phyloP scores from a whole-genome alignment of 2,329 filamentous ascomycete genomes.

The Westerdykella ornata region DNA sequence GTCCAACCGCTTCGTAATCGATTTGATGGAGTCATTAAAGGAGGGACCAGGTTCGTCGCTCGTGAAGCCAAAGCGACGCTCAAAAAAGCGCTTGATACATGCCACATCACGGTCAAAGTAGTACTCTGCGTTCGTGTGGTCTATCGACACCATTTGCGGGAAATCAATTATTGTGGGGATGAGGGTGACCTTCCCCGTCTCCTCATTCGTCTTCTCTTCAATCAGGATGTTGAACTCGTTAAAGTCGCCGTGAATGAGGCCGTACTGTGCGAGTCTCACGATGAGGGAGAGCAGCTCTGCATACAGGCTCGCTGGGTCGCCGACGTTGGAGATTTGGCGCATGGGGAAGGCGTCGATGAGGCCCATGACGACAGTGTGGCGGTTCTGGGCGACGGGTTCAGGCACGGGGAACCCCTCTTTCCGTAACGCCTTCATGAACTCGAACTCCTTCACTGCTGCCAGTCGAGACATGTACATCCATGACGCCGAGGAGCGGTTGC shows the following conservation, averaged over 20 bases:
- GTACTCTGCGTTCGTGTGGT: constrained; percentile 88
- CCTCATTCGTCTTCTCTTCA: constrained; percentile 56
- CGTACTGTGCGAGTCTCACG: constrained; percentile 72
- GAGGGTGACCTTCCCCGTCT: constrained; percentile 44
- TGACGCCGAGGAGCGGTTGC: constrained; percentile 69
- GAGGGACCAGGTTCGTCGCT: constrained; percentile 76
- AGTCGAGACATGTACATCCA: constrained; percentile 98
- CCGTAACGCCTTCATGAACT: constrained; percentile 82
- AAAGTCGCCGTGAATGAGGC: constrained; percentile 94
- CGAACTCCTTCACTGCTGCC: constrained; percentile 87
- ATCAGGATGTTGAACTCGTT: constrained; percentile 99
- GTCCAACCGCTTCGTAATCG: constrained; percentile 66
- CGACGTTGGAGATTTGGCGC: constrained; percentile 76
- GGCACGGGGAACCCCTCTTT: constrained; percentile 87
- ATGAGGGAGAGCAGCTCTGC: constrained; percentile 86
- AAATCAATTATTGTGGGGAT: constrained; percentile 92
- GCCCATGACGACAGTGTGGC: constrained; percentile 95
- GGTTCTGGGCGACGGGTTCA: constrained; percentile 76
- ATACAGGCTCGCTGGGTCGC: constrained; percentile 79
- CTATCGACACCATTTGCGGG: constrained; percentile 94
- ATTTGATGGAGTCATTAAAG: constrained; percentile 76
- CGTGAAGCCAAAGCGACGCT: constrained; percentile 79
- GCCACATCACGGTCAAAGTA: constrained; percentile 96
- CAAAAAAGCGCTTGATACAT: constrained; percentile 92
- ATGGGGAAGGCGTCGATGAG: constrained; percentile 88